phyloP scores from a whole-genome alignment of 495 filamentous ascomycete genomes.

The Xylaria scruposa region DNA sequence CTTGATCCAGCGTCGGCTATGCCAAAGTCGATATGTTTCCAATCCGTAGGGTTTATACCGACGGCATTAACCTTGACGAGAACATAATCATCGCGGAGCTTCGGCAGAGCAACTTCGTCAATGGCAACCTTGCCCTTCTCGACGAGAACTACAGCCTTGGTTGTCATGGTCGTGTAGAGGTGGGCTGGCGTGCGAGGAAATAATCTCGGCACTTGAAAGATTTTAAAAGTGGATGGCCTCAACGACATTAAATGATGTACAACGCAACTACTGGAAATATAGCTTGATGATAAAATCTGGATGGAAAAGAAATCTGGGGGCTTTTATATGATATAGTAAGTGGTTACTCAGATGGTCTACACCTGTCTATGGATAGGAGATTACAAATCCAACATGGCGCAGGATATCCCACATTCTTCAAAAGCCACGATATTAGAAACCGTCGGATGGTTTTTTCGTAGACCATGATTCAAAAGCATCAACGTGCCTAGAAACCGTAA shows the following conservation, averaged over 20 bases:
- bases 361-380: background rate
- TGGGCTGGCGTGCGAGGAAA: background rate
- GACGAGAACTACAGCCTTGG: background rate
- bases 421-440: background rate
- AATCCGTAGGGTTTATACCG: constrained; percentile 64
- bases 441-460: background rate
- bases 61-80: constrained; percentile 59
- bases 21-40: constrained; percentile 55
- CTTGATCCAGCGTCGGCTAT: constrained; percentile 21
- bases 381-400: background rate
- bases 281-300: background rate
- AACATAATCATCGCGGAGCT: constrained; percentile 52
- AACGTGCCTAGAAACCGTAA: background rate
- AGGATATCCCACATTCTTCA: background rate
- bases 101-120: constrained; percentile 37
- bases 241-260: background rate
- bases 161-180: background rate
- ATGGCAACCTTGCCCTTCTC: background rate
- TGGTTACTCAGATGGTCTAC: background rate
- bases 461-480: background rate
- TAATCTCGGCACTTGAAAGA: background rate
- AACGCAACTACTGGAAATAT: background rate
- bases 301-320: background rate
- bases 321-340: background rate
- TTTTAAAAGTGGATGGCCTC: background rate